Evolutionary conservation across 2,329 filamentous ascomycete genomes (phyloP).

Genomic region (Alternaria panax): DNA sequence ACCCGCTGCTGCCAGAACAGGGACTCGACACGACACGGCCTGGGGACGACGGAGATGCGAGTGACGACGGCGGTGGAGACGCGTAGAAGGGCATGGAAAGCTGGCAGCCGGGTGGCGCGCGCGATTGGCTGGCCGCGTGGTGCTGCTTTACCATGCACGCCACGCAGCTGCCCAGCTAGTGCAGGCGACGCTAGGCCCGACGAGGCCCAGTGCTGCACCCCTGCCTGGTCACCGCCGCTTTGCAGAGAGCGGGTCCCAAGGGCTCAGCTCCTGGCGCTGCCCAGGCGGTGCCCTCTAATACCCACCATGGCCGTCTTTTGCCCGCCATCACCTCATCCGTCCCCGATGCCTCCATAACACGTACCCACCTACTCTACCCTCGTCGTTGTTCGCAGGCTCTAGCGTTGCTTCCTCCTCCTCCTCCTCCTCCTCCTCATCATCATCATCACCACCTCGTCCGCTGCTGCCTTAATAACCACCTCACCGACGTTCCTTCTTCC

Average conservation of each 20-base stretch:
- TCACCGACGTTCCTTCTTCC: slow-evolving; percentile 42
- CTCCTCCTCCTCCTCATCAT: background rate
- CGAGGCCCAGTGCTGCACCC: slow-evolving; percentile 10
- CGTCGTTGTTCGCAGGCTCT: slow-evolving; percentile 38
- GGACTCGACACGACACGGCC: slow-evolving; percentile 16
- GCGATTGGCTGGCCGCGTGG: slow-evolving; percentile 14
- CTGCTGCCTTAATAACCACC: slow-evolving; percentile 30
- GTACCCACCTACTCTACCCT: slow-evolving; percentile 28
- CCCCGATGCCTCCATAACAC: slow-evolving; percentile 41
- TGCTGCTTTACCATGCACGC: slow-evolving; percentile 27
- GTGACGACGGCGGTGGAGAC: slow-evolving; percentile 15
- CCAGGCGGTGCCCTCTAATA: slow-evolving; percentile 19
- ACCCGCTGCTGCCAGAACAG: background rate
- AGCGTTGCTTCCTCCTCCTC: slow-evolving; percentile 29
- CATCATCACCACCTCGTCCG: slow-evolving; percentile 9
- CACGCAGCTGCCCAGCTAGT: slow-evolving; percentile 7
- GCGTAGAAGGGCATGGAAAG: slow-evolving; percentile 21
- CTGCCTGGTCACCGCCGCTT: slow-evolving; percentile 24
- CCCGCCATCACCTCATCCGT: slow-evolving; percentile 35
- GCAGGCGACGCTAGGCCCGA: background rate
- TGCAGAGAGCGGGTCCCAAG: slow-evolving; percentile 13
- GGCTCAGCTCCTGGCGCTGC: slow-evolving; percentile 13
- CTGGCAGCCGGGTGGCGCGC: slow-evolving; percentile 21
- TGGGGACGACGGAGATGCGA: background rate
- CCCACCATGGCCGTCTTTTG: slow-evolving; percentile 24